Evolutionary conservation across 2,329 filamentous ascomycete genomes (phyloP), one percentile per base, ranked within the genome.

Genomic region (Monilinia vaccinii-corymbosi): DNA sequence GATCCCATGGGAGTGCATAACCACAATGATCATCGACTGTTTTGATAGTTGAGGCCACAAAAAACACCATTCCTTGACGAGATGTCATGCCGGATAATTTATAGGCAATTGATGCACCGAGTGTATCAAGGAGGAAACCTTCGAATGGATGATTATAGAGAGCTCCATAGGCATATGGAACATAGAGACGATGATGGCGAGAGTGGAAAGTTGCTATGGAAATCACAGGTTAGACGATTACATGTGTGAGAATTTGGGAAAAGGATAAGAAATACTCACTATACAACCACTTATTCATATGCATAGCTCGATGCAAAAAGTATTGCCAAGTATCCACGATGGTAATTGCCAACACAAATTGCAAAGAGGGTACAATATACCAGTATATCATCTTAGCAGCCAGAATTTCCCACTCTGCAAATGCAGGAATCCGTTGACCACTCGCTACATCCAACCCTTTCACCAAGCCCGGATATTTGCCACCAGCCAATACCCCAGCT

Each of bases 311-410:
- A 75, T 99, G 94, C 69, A 93, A 81, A 76, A 97, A 96, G 77
- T 99, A 99, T 73, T 99, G 93, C 94, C 94, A 99, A 48, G 91
- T 94, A 75, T 99, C 94, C 67, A 97, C 82, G 65, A 95, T 79
- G 65, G 83, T 76, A 62, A 93, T 81, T 28, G 86, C 94, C 53
- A 89, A 70, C 61, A 82, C 76, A 71, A 96, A 89, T 73, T 97
- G 93, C 52, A 93, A 59, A 3, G 77, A 80, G 0, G 94, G 94
- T 63, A 97, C 80, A 44, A 86, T 72, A 63, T 85, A 76, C 79
- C 89, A 88, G 77, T 97, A 97, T 65, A 96, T 83, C 62, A 82
- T 78, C 74, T 87, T 88, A 46, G 91, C 94, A 38, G 84, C 74
- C 34, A 79, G 65, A 47, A 95, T 70, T 75, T 97, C 93, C 93